Percentiles rank a stretch among this genome's conserved stretches.
phyloP scores from a whole-genome alignment of 1,139 yeast genomes.

The Spencermartinsiella ligniputridi region DNA sequence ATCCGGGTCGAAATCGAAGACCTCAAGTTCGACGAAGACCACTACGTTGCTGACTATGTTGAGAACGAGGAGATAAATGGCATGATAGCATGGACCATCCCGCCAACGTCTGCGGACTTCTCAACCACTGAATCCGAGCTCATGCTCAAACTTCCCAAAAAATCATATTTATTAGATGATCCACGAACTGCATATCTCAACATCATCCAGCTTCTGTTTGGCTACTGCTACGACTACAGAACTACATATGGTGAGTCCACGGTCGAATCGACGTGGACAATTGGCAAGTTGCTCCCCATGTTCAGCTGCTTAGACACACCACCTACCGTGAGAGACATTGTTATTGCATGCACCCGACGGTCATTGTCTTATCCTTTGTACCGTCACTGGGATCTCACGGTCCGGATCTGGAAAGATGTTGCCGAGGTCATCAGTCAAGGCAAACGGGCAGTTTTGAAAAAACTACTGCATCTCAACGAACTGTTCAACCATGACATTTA shows the following conservation, averaged over 20 bases:
- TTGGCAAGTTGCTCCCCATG: conserved; percentile 81
- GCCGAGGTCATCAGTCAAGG: conserved; percentile 64
- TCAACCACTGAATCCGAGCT: conserved; percentile 37
- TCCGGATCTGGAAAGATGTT: conserved; percentile 72
- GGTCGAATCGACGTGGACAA: conserved; percentile 90
- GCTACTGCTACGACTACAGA: conserved; percentile 68
- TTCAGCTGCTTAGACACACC: conserved; percentile 61
- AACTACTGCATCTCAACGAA: conserved; percentile 58
- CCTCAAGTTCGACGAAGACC: conserved; percentile 79
- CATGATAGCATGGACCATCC: conserved; percentile 51
- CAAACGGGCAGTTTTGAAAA: conserved; percentile 56
- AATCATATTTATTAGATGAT: conserved; percentile 47
- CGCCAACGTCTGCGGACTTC: conserved; percentile 10
- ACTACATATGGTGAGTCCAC: conserved; percentile 75
- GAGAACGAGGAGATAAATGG: conserved; percentile 46
- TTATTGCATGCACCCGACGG: conserved; percentile 62
- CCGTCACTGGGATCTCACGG: conserved; percentile 58
- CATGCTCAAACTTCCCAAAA: conserved; percentile 66
- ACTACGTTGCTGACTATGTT: conserved; percentile 80
- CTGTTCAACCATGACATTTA: conserved; percentile 84
- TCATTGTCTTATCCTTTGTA: conserved; percentile 77
- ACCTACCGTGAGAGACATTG: conserved; percentile 47
- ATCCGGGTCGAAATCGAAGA: conserved; percentile 70
- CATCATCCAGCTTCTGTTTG: conserved; percentile 62
- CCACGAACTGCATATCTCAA: conserved; percentile 54